phyloP scores from a whole-genome alignment of 441 rosid species.

The Populus hybrid region DNA sequence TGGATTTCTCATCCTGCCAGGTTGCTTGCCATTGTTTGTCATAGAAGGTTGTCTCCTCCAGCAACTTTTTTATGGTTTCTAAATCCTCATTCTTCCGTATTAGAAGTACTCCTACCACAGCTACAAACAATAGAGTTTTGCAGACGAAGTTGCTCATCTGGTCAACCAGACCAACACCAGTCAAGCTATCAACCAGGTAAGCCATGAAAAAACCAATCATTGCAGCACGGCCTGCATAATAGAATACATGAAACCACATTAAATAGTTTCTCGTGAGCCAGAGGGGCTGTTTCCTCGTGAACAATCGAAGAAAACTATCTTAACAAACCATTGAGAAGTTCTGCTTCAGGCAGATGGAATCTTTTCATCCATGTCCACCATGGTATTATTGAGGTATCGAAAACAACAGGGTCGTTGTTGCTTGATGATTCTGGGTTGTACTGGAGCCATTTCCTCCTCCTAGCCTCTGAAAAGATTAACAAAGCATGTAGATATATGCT shows the following conservation, averaged over 20 bases:
- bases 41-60: slow-evolving; percentile 82
- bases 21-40: slow-evolving; percentile 99
- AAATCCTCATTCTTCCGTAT: slow-evolving; percentile 87
- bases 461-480: slow-evolving; percentile 60
- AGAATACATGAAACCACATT: slow-evolving; percentile 8
- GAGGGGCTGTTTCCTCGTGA: not conserved
- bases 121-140: slow-evolving; percentile 77
- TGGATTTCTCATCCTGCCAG: slow-evolving; percentile 63
- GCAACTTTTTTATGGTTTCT: slow-evolving; percentile 58
- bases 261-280: slow-evolving; percentile 2
- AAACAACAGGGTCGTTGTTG: slow-evolving; percentile 71
- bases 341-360: slow-evolving; percentile 92
- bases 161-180: slow-evolving; percentile 90
- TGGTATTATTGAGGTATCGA: slow-evolving; percentile 85
- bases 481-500: not conserved
- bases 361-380: slow-evolving; percentile 99
- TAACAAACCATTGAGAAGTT: slow-evolving; percentile 75
- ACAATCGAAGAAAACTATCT: not conserved
- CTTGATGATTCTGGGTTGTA: slow-evolving; percentile 73
- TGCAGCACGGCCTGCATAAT: slow-evolving; percentile 76
- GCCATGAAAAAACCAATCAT: slow-evolving; percentile 99
- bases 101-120: slow-evolving; percentile 75
- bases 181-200: slow-evolving; percentile 85
- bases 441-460: slow-evolving; percentile 83
- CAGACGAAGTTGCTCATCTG: slow-evolving; percentile 96